Base-by-base conservation (phyloP, 2,329 filamentous ascomycete species). In the Elsinoe fawcettii region DNA sequence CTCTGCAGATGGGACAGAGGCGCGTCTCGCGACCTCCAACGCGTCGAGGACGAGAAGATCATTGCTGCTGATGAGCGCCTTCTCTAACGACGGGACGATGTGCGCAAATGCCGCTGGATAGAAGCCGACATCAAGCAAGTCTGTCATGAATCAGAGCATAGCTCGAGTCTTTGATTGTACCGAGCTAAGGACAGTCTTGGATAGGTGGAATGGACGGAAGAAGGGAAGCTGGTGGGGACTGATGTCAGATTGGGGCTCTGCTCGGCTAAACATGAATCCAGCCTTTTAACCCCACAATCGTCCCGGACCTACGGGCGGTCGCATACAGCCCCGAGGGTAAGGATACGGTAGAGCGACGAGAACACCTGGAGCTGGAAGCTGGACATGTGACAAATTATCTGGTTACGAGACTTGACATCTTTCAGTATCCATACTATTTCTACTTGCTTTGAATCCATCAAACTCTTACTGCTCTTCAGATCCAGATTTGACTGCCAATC, bases 1-100 rank as follows among this genome's bases (percentile, higher is more conserved):
- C 67, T 96, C 90, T 37, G 86, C 79, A 6, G 92, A 77, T 2
- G 92, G 90, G 16, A 96, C 77, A 62, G 86, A 85, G 51, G 90
- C 91, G 69, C 89, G 86, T 74, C 88, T 93, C 58, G 90, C 90
- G 62, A 97, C 82, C 67, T 96, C 87, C 60, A 85, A 78, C 3
- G 85, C 80, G 67, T 96, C 88, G 61, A 95, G 84, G 2, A 88
- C 88, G 65, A 99, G 79, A 51, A 99, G 80, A 69, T 99, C 93
- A 64, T 83, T 84, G 30, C 87, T 88, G 23, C 87, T 87, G 68
- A 99, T 77, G 54, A 79, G 77, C 65, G 88, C 83, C 69, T 82
- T 83, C 74, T 97, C 92, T 57, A 97, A 81, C 20, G 84, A 83
- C 2, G 88, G 85, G 30, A 96, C 74, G 47, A 96, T 83, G 66